A percentile compares a stretch with the other conserved stretches of the same genome.
phyloP scores from a whole-genome alignment of 306 rosid species.

The Inga oerstediana region DNA sequence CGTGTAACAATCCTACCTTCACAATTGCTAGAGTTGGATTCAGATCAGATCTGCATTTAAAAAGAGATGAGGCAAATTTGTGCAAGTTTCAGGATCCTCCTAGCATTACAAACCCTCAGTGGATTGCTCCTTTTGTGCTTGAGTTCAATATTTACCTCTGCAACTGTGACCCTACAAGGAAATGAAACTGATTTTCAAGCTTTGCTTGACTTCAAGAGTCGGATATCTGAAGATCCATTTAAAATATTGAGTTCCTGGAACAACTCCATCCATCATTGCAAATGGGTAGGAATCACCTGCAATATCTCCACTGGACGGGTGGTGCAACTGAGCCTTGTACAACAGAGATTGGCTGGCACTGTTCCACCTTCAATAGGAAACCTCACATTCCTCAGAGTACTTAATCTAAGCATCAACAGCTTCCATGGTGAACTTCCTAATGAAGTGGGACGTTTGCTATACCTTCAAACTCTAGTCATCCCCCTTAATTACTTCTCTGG shows the following conservation, averaged over 20 bases:
- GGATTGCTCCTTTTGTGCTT: conserved; percentile 19
- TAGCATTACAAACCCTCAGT: conserved; percentile 10
- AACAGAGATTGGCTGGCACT: conserved; percentile 25
- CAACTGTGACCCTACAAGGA: background rate
- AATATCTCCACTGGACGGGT: conserved; percentile 33
- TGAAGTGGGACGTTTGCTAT: conserved; percentile 32
- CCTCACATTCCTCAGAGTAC: conserved; percentile 38
- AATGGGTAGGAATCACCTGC: conserved; percentile 51
- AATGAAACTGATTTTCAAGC: conserved; percentile 40
- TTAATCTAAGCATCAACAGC: conserved; percentile 29
- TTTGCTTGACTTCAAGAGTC: conserved; percentile 41
- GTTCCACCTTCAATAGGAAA: conserved; percentile 53
- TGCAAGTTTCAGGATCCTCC: background rate
- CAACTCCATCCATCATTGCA: conserved; percentile 44
- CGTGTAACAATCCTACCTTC: background rate
- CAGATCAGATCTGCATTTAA: background rate
- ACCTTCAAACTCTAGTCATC: conserved; percentile 33
- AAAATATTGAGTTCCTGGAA: conserved; percentile 47
- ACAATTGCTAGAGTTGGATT: background rate
- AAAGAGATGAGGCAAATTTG: conserved; percentile 14
- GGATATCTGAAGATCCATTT: conserved; percentile 38
- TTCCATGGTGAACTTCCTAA: conserved; percentile 44
- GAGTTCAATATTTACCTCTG: conserved; percentile 7
- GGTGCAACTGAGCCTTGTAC: conserved; percentile 24
- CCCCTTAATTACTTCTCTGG: conserved; percentile 20